Evolutionary conservation across 2,329 filamentous ascomycete genomes (phyloP).

Genomic region (Aschersonia sp.): DNA sequence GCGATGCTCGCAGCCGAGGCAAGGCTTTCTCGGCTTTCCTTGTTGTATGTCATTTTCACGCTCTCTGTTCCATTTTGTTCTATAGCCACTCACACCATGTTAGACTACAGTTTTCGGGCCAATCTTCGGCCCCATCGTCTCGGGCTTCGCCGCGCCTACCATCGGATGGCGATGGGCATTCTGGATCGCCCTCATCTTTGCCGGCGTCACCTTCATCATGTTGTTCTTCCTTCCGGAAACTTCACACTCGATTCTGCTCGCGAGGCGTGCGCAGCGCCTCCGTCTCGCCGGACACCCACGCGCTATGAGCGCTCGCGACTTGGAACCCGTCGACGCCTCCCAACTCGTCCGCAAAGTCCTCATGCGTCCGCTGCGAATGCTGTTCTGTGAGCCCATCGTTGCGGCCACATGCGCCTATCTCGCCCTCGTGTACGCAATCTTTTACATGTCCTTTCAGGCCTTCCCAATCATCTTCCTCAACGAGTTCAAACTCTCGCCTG

Average conservation of each 20-base stretch:
- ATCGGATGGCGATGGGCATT: constrained; percentile 59
- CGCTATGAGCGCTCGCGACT: constrained; percentile 46
- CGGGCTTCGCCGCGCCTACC: constrained; percentile 42
- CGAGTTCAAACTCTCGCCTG: constrained; percentile 48
- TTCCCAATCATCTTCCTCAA: constrained; percentile 56
- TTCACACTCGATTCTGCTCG: constrained; percentile 42
- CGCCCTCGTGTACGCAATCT: constrained; percentile 52
- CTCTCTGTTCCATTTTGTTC: not conserved
- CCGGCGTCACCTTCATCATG: constrained; percentile 43
- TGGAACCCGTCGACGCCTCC: constrained; percentile 41
- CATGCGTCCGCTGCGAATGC: constrained; percentile 59
- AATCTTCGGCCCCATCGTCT: constrained; percentile 50
- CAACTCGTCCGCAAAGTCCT: constrained; percentile 56
- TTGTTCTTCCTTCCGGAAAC: constrained; percentile 53
- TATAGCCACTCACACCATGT: not conserved
- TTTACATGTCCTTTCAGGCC: constrained; percentile 63
- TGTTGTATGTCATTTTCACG: constrained; percentile 25
- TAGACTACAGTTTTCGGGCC: constrained; percentile 51
- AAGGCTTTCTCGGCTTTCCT: constrained; percentile 29
- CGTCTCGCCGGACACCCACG: constrained; percentile 37
- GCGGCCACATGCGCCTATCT: constrained; percentile 56
- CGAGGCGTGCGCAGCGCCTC: constrained; percentile 38
- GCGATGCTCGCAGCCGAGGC: constrained; percentile 17
- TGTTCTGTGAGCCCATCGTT: constrained; percentile 58
- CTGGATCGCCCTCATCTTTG: constrained; percentile 56